Evolutionary conservation across 2,329 filamentous ascomycete genomes (phyloP).

Genomic region (Colletotrichum sp.): DNA sequence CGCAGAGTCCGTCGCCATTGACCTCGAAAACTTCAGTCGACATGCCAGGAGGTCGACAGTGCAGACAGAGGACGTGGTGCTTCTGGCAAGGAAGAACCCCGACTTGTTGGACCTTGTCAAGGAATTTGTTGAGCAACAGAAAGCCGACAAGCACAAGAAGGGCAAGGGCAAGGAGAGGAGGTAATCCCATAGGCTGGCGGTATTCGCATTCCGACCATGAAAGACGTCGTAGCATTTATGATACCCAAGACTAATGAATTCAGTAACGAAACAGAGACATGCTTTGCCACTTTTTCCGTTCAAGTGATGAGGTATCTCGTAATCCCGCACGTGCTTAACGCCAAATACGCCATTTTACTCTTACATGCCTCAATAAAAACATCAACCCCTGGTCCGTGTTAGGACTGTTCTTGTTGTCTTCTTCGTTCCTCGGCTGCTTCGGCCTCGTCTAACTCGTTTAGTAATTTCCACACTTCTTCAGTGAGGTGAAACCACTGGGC

Average conservation of each 20-base stretch:
- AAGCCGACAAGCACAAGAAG: slow-evolving; percentile 42
- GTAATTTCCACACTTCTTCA: slow-evolving; percentile 45
- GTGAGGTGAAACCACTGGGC: slow-evolving; percentile 45
- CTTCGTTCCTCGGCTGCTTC: slow-evolving; percentile 18
- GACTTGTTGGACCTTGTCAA: slow-evolving; percentile 80
- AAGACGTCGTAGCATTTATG: background rate
- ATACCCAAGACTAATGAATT: slow-evolving; percentile 1
- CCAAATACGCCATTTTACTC: background rate
- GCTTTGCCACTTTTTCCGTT: background rate
- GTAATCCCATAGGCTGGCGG: background rate
- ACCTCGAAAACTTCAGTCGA: slow-evolving; percentile 63
- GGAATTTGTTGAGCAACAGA: slow-evolving; percentile 67
- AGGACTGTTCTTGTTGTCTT: background rate
- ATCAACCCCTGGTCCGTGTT: background rate
- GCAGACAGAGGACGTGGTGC: slow-evolving; percentile 84
- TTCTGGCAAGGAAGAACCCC: slow-evolving; percentile 86
- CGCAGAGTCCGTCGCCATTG: slow-evolving; percentile 60
- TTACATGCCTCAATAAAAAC: background rate
- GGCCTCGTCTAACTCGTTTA: slow-evolving; percentile 35
- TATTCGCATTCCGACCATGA: background rate
- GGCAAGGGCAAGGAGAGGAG: slow-evolving; percentile 11
- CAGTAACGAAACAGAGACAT: background rate
- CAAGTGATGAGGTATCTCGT: background rate
- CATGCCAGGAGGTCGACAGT: slow-evolving; percentile 85
- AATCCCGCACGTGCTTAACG: background rate